These are phyloP conservation scores for Pythium aristosporum DNA, from an alignment of 352 stramenopile genomes.

Conservation along the genomic window DNA sequence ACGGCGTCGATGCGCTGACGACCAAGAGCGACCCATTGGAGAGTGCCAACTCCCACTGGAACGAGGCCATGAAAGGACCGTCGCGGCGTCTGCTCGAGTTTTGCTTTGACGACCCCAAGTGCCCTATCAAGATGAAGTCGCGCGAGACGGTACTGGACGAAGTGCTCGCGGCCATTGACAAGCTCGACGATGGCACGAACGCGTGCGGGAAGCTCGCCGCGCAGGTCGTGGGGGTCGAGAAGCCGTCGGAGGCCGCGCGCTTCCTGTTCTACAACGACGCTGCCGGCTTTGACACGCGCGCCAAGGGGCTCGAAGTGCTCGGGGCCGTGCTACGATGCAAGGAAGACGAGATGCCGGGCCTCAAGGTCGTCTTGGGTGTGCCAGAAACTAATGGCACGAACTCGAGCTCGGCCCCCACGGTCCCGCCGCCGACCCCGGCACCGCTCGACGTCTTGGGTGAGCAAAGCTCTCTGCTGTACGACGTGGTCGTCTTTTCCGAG, in stretches of 20 bases:
- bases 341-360: neutral
- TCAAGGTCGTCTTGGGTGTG: neutral
- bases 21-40: slow-evolving; percentile 9
- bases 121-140: slow-evolving; percentile 14
- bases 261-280: no score
- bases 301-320: neutral
- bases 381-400: neutral
- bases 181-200: slow-evolving; percentile 23
- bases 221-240: neutral
- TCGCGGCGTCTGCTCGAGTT: slow-evolving; percentile 17
- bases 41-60: slow-evolving; percentile 21
- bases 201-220: slow-evolving; percentile 14
- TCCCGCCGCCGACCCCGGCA: neutral
- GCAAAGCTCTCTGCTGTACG: slow-evolving; percentile 17
- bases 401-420: neutral
- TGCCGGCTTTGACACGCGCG: no score
- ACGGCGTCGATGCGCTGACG: slow-evolving; percentile 24
- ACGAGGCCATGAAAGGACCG: slow-evolving; percentile 10
- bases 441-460: neutral
- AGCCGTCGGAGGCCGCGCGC: no score
- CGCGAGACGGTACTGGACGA: slow-evolving; percentile 22
- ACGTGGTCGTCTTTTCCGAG: slow-evolving; percentile 22
- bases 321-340: neutral
- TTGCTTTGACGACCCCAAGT: slow-evolving; percentile 19
- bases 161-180: slow-evolving; percentile 1